Evolutionary conservation across 129 eudicot genomes (phyloP).

Genomic region (Tanacetum coccineum): DNA sequence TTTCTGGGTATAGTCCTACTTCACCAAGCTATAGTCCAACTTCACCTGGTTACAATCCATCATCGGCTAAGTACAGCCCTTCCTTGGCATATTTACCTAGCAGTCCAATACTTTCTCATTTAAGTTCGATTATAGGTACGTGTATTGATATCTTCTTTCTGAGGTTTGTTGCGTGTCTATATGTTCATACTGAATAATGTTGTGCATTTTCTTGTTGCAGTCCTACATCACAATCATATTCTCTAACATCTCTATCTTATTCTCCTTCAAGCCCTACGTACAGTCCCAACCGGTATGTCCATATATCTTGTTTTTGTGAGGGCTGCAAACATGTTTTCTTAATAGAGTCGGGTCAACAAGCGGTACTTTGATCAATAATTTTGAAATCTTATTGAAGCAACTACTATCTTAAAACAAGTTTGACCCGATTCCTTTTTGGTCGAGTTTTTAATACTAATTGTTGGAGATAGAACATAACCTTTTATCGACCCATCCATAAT

Average conservation of each 20-base stretch:
- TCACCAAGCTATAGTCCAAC: conserved; percentile 43
- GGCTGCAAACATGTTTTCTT: too few species aligned
- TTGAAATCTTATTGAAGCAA: too few species aligned
- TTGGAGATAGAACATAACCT: too few species aligned
- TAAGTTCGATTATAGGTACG: conserved; percentile 87
- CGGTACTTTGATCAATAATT: too few species aligned
- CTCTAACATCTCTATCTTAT: conserved; percentile 94
- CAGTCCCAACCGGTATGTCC: conserved; percentile 79
- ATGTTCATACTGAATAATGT: conserved; percentile 2
- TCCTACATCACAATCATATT: conserved; percentile 92
- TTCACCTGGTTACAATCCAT: conserved; percentile 76
- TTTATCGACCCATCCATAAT: too few species aligned
- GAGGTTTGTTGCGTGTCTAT: background rate
- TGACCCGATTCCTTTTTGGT: too few species aligned
- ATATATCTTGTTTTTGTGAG: too few species aligned
- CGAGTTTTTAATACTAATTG: too few species aligned
- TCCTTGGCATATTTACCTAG: conserved; percentile 96
- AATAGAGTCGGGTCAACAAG: too few species aligned
- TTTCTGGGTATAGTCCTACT: too few species aligned
- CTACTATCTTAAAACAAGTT: too few species aligned
- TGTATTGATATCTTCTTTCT: background rate
- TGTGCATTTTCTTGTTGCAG: conserved; percentile 43
- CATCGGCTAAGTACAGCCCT: conserved; percentile 85
- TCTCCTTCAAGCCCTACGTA: conserved; percentile 97
- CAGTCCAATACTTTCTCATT: conserved; percentile 63